Percentiles rank a stretch among this genome's conserved stretches.
These are phyloP conservation scores for Rhizopogon rudus DNA, from an alignment of 768 basidiomycete genomes.

Conservation along the genomic window DNA sequence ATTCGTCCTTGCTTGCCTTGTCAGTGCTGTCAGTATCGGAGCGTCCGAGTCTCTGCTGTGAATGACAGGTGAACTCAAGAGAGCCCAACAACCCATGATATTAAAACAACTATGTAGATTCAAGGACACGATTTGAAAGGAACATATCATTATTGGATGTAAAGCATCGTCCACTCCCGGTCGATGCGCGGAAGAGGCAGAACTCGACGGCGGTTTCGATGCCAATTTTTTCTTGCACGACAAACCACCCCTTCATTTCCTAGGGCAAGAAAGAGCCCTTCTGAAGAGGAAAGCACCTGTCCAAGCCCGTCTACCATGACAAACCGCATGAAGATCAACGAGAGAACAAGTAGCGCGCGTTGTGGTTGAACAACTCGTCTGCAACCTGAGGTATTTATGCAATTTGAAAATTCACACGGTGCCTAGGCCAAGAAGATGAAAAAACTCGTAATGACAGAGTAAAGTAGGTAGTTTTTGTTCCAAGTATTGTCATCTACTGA, in stretches of 20 bases:
- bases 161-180: conserved; percentile 10
- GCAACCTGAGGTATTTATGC: too few species aligned
- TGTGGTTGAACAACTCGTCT: background rate
- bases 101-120: too few species aligned
- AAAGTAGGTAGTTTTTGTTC: background rate
- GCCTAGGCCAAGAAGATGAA: too few species aligned
- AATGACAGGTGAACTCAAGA: too few species aligned
- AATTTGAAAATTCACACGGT: too few species aligned
- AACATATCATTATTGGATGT: conserved; percentile 7
- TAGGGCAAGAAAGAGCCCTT: conserved; percentile 15
- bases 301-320: conserved; percentile 7
- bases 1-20: too few species aligned
- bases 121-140: too few species aligned
- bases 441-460: background rate
- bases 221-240: conserved; percentile 17
- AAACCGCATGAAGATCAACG: conserved; percentile 9
- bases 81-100: too few species aligned
- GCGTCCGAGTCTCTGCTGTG: too few species aligned
- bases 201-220: background rate
- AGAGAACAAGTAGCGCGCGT: conserved; percentile 15
- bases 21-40: too few species aligned
- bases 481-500: background rate
- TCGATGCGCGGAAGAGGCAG: background rate
- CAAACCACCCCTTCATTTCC: conserved; percentile 27
- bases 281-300: conserved; percentile 22